These are phyloP conservation scores for Penicillium sp. DNA, from an alignment of 2,329 filamentous ascomycete species.

Conservation along the genomic window DNA sequence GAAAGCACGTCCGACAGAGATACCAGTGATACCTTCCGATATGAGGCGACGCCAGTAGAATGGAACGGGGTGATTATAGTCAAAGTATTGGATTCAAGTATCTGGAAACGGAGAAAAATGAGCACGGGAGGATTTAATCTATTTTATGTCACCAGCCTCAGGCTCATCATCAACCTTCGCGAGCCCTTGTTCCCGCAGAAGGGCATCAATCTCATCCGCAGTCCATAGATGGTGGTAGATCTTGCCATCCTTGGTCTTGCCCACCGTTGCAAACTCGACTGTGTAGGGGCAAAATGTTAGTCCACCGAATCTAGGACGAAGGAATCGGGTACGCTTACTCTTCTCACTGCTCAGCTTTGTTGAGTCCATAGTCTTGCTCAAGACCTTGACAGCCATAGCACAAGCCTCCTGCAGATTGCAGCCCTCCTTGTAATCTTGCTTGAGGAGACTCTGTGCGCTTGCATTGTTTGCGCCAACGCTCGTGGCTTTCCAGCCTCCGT, in stretches of 20 bases:
- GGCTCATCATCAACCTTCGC: constrained; percentile 73
- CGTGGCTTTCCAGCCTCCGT: constrained; percentile 98
- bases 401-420: constrained; percentile 95
- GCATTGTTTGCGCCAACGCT: constrained; percentile 98
- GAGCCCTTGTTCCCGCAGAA: constrained; percentile 92
- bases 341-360: constrained; percentile 99
- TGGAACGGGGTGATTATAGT: constrained; percentile 16
- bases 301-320: not conserved
- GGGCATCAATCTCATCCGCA: constrained; percentile 88
- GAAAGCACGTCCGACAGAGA: not conserved
- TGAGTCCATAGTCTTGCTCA: constrained; percentile 99
- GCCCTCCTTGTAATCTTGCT: constrained; percentile 99
- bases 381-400: constrained; percentile 93
- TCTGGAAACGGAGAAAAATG: constrained; percentile 21
- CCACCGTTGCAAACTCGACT: constrained; percentile 99
- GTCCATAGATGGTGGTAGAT: constrained; percentile 98
- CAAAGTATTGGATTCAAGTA: constrained; percentile 31
- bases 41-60: constrained; percentile 10
- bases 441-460: constrained; percentile 90
- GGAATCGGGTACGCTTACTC: constrained; percentile 59
- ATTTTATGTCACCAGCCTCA: constrained; percentile 53
- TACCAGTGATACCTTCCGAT: not conserved
- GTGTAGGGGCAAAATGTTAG: constrained; percentile 17
- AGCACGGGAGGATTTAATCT: constrained; percentile 27
- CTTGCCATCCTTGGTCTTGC: constrained; percentile 89